Conservation (phyloP, 768 basidiomycete species). For the Termitomyces sp. region DNA sequence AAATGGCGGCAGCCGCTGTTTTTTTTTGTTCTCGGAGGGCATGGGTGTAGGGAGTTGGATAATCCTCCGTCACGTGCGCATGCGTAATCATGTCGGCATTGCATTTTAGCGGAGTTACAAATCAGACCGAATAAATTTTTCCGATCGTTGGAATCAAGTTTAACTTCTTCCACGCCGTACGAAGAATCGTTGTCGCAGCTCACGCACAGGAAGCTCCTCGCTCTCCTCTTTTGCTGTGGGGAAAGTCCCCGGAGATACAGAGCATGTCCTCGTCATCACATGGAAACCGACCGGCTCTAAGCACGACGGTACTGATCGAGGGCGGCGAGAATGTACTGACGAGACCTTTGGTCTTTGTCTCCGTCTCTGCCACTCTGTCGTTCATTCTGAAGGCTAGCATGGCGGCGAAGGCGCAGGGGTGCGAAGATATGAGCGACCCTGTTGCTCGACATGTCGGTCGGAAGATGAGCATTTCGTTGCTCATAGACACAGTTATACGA, state of each 20-base stretch:
- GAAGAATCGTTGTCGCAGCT: constrained; percentile 88
- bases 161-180: constrained; percentile 40
- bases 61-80: constrained; percentile 6
- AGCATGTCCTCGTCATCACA: constrained; percentile 48
- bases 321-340: constrained; percentile 46
- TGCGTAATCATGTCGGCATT: constrained; percentile 10
- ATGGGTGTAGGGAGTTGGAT: constrained; percentile 11
- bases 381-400: constrained; percentile 27
- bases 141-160: constrained; percentile 9
- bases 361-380: constrained; percentile 58
- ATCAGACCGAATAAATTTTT: constrained; percentile 8
- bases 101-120: constrained; percentile 21
- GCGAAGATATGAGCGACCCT: constrained; percentile 77
- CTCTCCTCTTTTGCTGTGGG: constrained; percentile 68
- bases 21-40: constrained; percentile 21
- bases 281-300: constrained; percentile 76
- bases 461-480: constrained; percentile 52
- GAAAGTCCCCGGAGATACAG: constrained; percentile 93
- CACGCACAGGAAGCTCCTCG: constrained; percentile 54
- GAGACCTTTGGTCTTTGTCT: constrained; percentile 26
- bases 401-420: constrained; percentile 39
- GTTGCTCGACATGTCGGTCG: constrained; percentile 37
- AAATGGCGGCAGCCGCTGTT: constrained; percentile 31
- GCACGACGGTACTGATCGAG: constrained; percentile 56
- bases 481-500: constrained; percentile 90